Conservation (phyloP, 2,329 filamentous ascomycete genomes). For the Teratosphaeria pseudoeucalypti region DNA sequence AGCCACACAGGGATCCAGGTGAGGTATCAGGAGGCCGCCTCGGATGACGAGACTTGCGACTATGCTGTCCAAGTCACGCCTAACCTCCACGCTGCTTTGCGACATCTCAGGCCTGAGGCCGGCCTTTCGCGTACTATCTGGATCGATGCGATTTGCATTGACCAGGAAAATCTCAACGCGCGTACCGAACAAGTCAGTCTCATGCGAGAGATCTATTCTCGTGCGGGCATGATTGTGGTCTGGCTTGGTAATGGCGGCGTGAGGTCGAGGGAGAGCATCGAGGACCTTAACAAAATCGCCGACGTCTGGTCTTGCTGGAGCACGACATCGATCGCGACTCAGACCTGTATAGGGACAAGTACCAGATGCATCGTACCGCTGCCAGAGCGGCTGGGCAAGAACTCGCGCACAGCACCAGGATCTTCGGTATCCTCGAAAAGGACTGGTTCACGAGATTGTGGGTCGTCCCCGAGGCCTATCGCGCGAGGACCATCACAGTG, state of each 20-base stretch:
- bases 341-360: background rate
- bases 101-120: background rate
- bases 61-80: background rate
- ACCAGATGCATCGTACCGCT: background rate
- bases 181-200: background rate
- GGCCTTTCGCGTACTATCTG: background rate
- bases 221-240: background rate
- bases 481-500: background rate
- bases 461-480: background rate
- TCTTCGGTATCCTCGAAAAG: background rate
- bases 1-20: background rate
- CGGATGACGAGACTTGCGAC: background rate
- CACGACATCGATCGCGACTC: background rate
- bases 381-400: background rate
- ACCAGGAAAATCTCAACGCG: background rate
- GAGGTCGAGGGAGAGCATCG: background rate
- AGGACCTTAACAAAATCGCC: background rate
- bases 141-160: background rate
- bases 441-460: background rate
- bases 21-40: background rate
- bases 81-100: background rate
- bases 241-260: background rate
- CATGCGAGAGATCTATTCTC: background rate
- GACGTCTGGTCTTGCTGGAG: background rate
- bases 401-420: background rate